A percentile compares a stretch with the other conserved stretches of the same genome.
Conservation (phyloP, 192 early-diverging fungal genomes). For the Umbelopsis sp. region DNA sequence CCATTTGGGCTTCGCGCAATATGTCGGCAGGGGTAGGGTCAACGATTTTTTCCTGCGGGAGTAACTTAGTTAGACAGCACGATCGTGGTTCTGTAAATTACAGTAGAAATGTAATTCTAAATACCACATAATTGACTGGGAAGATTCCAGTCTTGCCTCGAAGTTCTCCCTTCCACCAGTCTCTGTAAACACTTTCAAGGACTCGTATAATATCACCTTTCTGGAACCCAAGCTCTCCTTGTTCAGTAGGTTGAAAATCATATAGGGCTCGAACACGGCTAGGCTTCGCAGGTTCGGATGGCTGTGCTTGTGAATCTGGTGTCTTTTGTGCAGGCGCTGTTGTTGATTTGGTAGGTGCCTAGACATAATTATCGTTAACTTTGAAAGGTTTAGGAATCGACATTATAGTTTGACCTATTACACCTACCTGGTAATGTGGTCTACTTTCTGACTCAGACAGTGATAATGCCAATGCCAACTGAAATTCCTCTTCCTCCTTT, state of each 20-base stretch:
- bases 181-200: constrained; percentile 90
- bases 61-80: background rate
- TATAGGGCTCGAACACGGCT: constrained; percentile 91
- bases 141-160: constrained; percentile 91
- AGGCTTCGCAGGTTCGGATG: constrained; percentile 49
- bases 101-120: background rate
- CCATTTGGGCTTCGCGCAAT: constrained; percentile 58
- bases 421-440: constrained; percentile 18
- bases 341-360: constrained; percentile 25
- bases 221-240: constrained; percentile 88
- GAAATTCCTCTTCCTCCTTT: constrained; percentile 94
- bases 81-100: background rate
- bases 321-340: constrained; percentile 9
- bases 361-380: constrained; percentile 84
- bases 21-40: constrained; percentile 60
- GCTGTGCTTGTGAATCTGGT: constrained; percentile 20
- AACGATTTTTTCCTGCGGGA: constrained; percentile 55
- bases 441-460: constrained; percentile 66
- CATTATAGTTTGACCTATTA: background rate
- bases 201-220: constrained; percentile 90
- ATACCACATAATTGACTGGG: constrained; percentile 94
- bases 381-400: constrained; percentile 55
- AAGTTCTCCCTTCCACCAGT: constrained; percentile 99
- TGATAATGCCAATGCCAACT: constrained; percentile 90
- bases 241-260: constrained; percentile 89